Evolutionary conservation across 139 green algal genomes (phyloP).

Genomic region (Chlorella sp.): DNA sequence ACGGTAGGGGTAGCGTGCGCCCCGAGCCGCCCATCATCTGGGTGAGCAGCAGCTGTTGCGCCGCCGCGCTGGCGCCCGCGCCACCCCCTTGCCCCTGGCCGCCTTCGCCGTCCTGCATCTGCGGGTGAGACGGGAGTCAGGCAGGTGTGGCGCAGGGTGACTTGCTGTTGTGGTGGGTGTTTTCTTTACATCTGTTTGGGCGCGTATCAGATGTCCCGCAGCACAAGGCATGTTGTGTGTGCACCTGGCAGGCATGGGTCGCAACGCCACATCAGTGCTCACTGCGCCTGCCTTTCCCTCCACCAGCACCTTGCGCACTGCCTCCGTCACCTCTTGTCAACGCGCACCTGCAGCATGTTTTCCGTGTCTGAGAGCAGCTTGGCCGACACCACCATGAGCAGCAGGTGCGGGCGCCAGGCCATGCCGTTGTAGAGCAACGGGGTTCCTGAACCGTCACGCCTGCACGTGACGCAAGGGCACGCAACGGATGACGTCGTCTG

Average conservation of each 20-base stretch:
- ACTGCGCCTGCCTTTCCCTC: not conserved
- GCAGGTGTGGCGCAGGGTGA: too few relatives aligned
- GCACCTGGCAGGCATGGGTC: too few relatives aligned
- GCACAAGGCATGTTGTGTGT: too few relatives aligned
- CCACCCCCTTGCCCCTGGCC: not conserved
- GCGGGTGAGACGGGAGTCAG: too few relatives aligned
- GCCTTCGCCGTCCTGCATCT: not conserved
- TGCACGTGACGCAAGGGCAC: too few relatives aligned
- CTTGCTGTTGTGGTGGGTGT: too few relatives aligned
- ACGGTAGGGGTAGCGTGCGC: conserved; percentile 23
- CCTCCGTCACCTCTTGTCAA: too few relatives aligned
- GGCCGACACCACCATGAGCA: conserved; percentile 42
- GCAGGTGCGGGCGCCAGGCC: conserved; percentile 40
- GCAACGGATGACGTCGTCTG: too few relatives aligned
- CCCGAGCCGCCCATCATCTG: conserved; percentile 30
- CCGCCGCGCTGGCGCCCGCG: not conserved
- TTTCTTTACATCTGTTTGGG: too few relatives aligned
- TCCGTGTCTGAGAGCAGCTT: conserved; percentile 56
- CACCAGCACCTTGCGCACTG: too few relatives aligned
- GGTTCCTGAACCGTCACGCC: not conserved
- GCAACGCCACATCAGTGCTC: too few relatives aligned
- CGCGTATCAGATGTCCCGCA: too few relatives aligned
- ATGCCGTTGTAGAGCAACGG: conserved; percentile 16
- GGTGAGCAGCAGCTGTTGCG: conserved; percentile 10
- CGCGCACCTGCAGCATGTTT: conserved; percentile 35